Conservation (phyloP, 2,329 filamentous ascomycete species). For the Penicillium freii region DNA sequence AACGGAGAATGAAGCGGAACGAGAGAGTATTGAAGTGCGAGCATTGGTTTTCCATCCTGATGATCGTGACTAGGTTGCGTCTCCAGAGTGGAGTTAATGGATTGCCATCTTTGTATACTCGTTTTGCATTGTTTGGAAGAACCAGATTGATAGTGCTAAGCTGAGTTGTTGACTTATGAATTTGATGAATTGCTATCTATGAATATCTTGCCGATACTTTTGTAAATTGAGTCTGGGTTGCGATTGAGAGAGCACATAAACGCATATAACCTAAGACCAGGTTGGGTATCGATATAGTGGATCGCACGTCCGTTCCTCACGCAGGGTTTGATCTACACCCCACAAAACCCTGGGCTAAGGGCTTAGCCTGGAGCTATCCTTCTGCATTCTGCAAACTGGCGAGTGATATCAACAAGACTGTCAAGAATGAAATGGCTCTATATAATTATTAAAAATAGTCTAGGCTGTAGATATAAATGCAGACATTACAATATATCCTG, state of each 20-base stretch:
- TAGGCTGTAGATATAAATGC: not conserved
- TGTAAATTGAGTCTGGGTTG: too few species aligned
- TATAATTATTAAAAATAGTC: not conserved
- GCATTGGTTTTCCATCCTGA: constrained; percentile 54
- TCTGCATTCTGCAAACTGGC: not conserved
- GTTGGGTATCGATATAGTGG: not conserved
- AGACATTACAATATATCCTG: not conserved
- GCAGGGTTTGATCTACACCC: not conserved
- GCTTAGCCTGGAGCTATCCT: not conserved
- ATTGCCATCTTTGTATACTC: not conserved
- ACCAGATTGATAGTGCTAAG: not conserved
- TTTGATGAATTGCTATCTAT: not conserved
- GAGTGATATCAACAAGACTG: not conserved
- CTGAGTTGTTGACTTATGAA: not conserved
- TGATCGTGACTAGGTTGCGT: constrained; percentile 24
- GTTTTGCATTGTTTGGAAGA: not conserved
- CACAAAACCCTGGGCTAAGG: not conserved
- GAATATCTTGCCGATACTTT: not conserved
- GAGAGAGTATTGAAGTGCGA: constrained; percentile 59
- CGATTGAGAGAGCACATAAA: not conserved
- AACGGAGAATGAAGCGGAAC: constrained; percentile 37
- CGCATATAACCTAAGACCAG: not conserved
- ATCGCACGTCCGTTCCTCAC: not conserved
- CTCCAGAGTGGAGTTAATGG: not conserved
- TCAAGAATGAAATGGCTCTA: not conserved